Base-by-base conservation (phyloP, 208 protist genomes). In the Leishmania amazonensis region DNA sequence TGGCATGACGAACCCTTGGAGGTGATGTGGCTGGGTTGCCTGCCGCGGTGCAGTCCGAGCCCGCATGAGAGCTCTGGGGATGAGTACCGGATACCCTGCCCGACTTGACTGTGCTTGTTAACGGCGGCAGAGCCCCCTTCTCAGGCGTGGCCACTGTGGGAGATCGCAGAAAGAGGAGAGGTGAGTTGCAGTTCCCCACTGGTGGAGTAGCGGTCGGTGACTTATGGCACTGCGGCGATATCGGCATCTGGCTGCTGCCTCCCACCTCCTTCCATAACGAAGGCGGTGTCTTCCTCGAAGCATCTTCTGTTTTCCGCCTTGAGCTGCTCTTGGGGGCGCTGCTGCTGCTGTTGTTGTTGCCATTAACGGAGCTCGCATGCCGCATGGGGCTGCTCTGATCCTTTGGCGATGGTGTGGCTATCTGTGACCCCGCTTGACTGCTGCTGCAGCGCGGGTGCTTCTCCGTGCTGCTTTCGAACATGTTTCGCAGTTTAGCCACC, bases 401-500 rank as follows among this genome's bases (percentile, higher is more conserved):
- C 45, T 21, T 45, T n/a, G 49, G 72, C 2, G 72, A 57, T 38
- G 13, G 72, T 38, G n/a, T 21, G 31, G 47, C 72, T 21, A 60
- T 38, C 5, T 13, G 21, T 42, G 45, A 4, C 13, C 19, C 47
- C 45, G 11, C 51, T 53, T 76, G 49, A n/a, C 72, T 58, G 47
- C 49, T 8, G 31, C 1, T 68, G 9, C 53, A 76, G 80, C 40
- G 53, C 65, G 40, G 42, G 24, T 7, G 28, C 38, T 78, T 64
- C 28, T 49, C 38, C 28, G 21, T 49, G 51, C 11, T 67, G 51
- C 57, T 49, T 35, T 84, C 75, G 51, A 79, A 80, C 11, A 79
- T 35, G 40, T 70, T 84, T 15, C 75, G 75, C 38, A 84, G 64
- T n/a, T 68, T 79, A 19, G 73, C 75, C 42, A 84, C 80, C 19